Base-by-base conservation (phyloP, 108 stramenopile species). In the Cylindrotheca fusiformis region DNA sequence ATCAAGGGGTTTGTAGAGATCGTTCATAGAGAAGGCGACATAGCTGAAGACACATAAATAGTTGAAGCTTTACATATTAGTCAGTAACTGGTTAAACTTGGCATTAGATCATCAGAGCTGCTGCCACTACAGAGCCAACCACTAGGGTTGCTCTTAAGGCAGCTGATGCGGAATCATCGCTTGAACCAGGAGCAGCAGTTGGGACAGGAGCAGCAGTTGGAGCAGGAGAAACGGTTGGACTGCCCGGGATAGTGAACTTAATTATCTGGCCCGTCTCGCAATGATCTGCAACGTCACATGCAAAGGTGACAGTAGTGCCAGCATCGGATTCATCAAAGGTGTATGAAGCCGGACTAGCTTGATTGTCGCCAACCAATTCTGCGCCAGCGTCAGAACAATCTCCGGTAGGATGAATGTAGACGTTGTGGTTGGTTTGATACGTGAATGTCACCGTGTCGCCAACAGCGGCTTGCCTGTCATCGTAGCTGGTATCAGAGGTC, bases 371-470 rank as follows among this genome's bases (percentile, higher is more conserved):
- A 2, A 67, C 66, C 19, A 57, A n/a, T 14, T 57, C 49, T 5
- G 66, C 66, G 21, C 47, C 66, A 2, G 32, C 19, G 20, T 46
- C 26, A 30, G 28, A 44, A 48, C 66, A 67, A 30, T 23, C 10
- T 56, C 56, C 66, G 19, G 66, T 57, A 12, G 66, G 66, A 46
- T 67, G 66, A 55, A 67, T 56, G 47, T 48, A 47, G 14, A 67
- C 66, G 32, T 67, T 55, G 55, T 64, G 63, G 22, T 32, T 33
- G 3, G 28, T 3, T 4, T n/a, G 21, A 44, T 46, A 67, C 5
- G 55, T 49, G 30, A 67, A 67, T 4, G 28, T 48, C 20, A 67
- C 50, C 19, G 56, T 67, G 24, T 67, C 66, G 4, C 66, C 66
- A 29, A 67, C 66, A 25, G 24, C n/a, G n/a, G n/a, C n/a, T n/a